Conservation (phyloP, 1,284 basidiomycete genomes). For the Sporisorium graminicola region DNA sequence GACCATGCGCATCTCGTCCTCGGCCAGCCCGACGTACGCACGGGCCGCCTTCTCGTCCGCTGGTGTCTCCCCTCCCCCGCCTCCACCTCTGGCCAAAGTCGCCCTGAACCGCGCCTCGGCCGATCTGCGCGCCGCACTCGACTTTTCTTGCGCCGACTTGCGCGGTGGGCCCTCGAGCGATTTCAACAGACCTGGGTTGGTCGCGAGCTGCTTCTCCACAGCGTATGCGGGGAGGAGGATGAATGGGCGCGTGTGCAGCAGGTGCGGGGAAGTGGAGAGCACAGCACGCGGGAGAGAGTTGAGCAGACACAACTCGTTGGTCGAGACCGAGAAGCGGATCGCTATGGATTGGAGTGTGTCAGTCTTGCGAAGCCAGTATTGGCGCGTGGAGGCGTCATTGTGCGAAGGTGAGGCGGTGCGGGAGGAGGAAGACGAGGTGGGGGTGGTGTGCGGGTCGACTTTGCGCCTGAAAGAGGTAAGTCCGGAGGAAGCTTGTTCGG, state of each 20-base stretch:
- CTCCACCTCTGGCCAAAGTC: slow-evolving; percentile 8
- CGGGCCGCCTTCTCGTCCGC: slow-evolving; percentile 50
- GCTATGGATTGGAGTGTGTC: slow-evolving; percentile 49
- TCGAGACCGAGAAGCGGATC: slow-evolving; percentile 39
- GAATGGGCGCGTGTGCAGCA: slow-evolving; percentile 55
- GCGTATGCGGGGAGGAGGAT: slow-evolving; percentile 47
- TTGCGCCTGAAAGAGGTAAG: slow-evolving; percentile 3
- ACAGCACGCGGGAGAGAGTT: slow-evolving; percentile 41
- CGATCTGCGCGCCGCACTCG: slow-evolving; percentile 20
- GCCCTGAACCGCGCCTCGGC: slow-evolving; percentile 49
- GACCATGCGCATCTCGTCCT: slow-evolving; percentile 46
- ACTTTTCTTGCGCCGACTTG: slow-evolving; percentile 36
- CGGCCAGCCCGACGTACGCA: slow-evolving; percentile 50
- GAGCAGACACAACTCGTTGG: slow-evolving; percentile 41
- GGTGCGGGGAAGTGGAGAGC: slow-evolving; percentile 45
- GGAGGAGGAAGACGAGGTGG: background rate
- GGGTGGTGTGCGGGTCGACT: slow-evolving; percentile 24
- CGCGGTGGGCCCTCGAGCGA: slow-evolving; percentile 37
- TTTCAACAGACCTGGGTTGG: slow-evolving; percentile 15
- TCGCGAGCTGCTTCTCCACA: slow-evolving; percentile 31
- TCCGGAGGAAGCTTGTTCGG: background rate
- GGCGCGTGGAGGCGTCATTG: slow-evolving; percentile 29
- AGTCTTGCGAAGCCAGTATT: slow-evolving; percentile 45
- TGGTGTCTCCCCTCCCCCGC: slow-evolving; percentile 28
- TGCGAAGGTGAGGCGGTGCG: background rate